Base-by-base conservation (phyloP, 176 grass and related monocot genomes). In the Areca catechu region DNA sequence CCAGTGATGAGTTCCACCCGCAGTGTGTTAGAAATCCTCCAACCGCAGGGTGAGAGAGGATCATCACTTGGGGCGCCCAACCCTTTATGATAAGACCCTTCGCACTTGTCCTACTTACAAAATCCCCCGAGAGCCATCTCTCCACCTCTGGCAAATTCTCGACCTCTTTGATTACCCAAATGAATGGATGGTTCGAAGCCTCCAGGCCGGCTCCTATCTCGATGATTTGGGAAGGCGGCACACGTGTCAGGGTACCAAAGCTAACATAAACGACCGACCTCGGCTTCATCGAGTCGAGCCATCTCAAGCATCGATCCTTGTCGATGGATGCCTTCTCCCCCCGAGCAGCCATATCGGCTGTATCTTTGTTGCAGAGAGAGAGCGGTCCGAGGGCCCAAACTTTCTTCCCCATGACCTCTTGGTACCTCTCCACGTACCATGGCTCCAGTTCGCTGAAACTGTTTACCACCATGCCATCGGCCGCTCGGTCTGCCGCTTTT, bases 381-480 rank as follows among this genome's bases (percentile, higher is more conserved):
- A 82, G 52, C 1, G 86, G 78, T 4, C 86, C 78, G 7, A 85
- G 55, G 5, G 78, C 28, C 82, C 80, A 56, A 19, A 90, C 78
- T 22, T 58, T 54, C 66, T 90, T 90, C 16, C 53, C 70, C 6
- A 73, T 76, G 43, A 30, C 58, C 16, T 59, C 70, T 0, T 76
- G 56, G 52, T 82, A 80, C 12, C 17, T 30, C 53, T 66, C 53
- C 0, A 63, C 55, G n/a, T 65, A 70, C 4, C 4, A 71, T 16
- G 12, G 70, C 59, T 85, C 82, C n/a, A 90, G 68, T 51, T 81
- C 78, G 1, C 67, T 23, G 49, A 82, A 90, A 60, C 53, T 85
- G 76, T 90, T 85, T 62, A 90, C 78, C 75, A 82, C 71, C 12
- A 90, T 64, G 18, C 82, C 86, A 29, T 90, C 71, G 10, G 73